Evolutionary conservation across 1,284 basidiomycete species (phyloP).

Genomic region (Melampsora larici-populina): DNA sequence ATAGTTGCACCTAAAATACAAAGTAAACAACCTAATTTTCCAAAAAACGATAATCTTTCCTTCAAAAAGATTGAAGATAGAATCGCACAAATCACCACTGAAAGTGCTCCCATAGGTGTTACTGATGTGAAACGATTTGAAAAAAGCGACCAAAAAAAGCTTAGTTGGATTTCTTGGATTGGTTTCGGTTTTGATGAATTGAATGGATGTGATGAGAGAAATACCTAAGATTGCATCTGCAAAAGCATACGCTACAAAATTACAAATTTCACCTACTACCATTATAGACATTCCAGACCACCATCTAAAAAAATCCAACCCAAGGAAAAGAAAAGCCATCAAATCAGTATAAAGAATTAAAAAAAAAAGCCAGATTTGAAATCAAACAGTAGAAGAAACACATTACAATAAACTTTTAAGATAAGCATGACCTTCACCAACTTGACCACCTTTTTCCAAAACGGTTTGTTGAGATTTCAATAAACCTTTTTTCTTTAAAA

Average conservation of each 20-base stretch:
- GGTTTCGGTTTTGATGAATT: background rate
- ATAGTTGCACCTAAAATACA: constrained; percentile 83
- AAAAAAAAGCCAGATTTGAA: constrained; percentile 6
- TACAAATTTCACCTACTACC: constrained; percentile 64
- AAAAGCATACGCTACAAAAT: constrained; percentile 82
- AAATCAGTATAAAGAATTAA: constrained; percentile 10
- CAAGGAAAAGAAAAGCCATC: no score
- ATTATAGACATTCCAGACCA: constrained; percentile 61
- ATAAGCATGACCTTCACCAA: constrained; percentile 52
- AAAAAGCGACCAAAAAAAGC: constrained; percentile 6
- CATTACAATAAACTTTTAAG: no score
- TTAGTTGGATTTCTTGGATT: background rate
- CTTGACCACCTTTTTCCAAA: constrained; percentile 33
- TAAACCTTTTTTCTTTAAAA: constrained; percentile 92
- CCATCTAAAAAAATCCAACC: constrained; percentile 44
- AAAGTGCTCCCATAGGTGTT: constrained; percentile 93
- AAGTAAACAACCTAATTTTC: constrained; percentile 70
- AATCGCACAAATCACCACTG: constrained; percentile 91
- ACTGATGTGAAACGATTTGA: constrained; percentile 56
- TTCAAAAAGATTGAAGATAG: constrained; percentile 89
- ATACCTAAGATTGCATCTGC: constrained; percentile 57
- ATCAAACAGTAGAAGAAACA: no score
- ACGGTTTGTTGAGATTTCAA: constrained; percentile 57
- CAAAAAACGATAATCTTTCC: constrained; percentile 84
- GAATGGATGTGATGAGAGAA: constrained; percentile 13